These are phyloP conservation scores for Acanthamoeba healyi DNA, from an alignment of 208 protist species.

Conservation along the genomic window DNA sequence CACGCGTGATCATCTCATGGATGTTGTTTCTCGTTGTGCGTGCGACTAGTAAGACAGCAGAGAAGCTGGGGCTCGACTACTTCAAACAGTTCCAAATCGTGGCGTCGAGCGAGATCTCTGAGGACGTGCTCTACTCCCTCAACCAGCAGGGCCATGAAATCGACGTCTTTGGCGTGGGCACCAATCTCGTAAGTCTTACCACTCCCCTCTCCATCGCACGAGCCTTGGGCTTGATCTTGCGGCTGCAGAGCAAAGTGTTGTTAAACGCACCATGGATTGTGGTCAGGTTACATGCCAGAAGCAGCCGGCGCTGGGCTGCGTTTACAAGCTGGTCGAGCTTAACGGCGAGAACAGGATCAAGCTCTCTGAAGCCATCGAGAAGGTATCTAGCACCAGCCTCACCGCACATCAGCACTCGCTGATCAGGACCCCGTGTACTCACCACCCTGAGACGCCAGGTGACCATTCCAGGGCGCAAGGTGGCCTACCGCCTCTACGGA, in stretches of 20 bases:
- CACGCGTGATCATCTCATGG: too few species aligned
- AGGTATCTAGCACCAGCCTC: background rate
- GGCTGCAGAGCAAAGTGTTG: background rate
- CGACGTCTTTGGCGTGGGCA: constrained; percentile 94
- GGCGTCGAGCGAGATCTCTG: constrained; percentile 92
- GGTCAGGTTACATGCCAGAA: constrained; percentile 88
- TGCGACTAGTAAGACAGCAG: background rate
- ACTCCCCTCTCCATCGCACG: background rate
- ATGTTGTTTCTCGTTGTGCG: background rate
- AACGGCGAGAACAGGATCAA: constrained; percentile 92
- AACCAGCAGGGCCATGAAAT: constrained; percentile 88
- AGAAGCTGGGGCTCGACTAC: background rate
- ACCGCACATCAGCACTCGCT: too few species aligned
- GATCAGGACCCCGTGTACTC: too few species aligned
- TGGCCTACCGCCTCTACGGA: constrained; percentile 34
- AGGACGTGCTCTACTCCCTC: constrained; percentile 87
- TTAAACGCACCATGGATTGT: background rate
- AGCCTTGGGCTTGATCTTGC: background rate
- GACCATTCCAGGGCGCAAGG: constrained; percentile 28
- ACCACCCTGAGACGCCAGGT: constrained; percentile 2
- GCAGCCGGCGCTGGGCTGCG: constrained; percentile 94
- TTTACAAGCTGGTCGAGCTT: constrained; percentile 94
- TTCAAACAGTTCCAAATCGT: constrained; percentile 88
- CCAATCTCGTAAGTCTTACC: constrained; percentile 89
- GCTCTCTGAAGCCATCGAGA: constrained; percentile 84